These are phyloP conservation scores for Lipomyces chichibuensis DNA, from an alignment of 805 yeast species.

Conservation along the genomic window DNA sequence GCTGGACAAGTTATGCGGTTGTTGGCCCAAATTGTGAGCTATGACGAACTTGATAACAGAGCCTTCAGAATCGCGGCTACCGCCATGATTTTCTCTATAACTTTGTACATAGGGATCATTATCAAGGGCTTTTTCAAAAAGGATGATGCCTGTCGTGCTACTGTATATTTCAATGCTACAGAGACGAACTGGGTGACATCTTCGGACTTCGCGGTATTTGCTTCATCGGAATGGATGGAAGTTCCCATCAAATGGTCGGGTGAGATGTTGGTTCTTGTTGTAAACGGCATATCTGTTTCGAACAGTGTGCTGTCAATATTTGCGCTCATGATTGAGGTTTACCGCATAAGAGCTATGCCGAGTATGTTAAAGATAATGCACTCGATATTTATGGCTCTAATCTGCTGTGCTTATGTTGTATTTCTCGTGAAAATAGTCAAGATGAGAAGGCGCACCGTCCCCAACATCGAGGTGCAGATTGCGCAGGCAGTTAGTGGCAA, in stretches of 20 bases:
- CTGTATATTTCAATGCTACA: background rate
- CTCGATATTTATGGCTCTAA: background rate
- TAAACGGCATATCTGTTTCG: background rate
- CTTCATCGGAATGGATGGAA: background rate
- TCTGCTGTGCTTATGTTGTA: background rate
- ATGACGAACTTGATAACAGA: background rate
- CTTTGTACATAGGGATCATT: background rate
- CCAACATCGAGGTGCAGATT: background rate
- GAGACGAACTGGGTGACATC: conserved; percentile 1
- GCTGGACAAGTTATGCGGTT: background rate
- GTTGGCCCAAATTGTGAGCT: background rate
- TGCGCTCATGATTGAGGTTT: too few species aligned
- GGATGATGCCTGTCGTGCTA: background rate
- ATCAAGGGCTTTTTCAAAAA: background rate
- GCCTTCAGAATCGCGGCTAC: background rate
- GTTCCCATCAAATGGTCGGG: background rate
- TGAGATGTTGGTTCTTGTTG: background rate
- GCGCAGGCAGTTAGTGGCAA: background rate
- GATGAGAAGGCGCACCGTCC: background rate
- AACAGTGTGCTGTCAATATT: background rate
- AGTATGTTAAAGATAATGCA: background rate
- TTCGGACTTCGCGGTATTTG: background rate
- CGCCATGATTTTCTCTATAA: background rate
- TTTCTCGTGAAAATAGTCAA: background rate
- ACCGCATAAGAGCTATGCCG: background rate